These are phyloP conservation scores for Pseudogymnoascus sp. DNA, from an alignment of 2,329 filamentous ascomycete species.

Conservation along the genomic window DNA sequence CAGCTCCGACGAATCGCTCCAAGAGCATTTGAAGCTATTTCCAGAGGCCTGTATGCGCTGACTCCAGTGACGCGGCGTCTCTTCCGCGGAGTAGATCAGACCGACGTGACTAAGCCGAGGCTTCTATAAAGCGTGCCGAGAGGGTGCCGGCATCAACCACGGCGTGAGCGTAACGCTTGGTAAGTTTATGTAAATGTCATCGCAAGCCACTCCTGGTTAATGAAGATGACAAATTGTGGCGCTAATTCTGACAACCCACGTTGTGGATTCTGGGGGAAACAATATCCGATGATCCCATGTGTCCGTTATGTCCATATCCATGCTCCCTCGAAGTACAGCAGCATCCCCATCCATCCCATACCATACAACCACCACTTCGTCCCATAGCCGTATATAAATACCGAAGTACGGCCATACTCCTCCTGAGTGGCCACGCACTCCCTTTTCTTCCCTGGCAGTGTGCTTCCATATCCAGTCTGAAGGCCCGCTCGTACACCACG, in stretches of 20 bases:
- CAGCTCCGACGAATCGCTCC: not conserved
- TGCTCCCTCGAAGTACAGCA: not conserved
- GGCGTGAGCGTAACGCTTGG: not conserved
- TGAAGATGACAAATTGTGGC: constrained; percentile 6
- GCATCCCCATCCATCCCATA: not conserved
- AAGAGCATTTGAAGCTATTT: not conserved
- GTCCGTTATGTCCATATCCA: not conserved
- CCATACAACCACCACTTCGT: not conserved
- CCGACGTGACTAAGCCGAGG: not conserved
- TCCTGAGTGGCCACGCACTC: not conserved
- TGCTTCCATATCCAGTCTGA: not conserved
- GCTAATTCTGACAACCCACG: constrained; percentile 6
- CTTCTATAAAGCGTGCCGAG: not conserved
- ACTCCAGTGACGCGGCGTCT: not conserved
- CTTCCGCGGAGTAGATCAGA: not conserved
- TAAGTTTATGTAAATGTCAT: constrained; percentile 4
- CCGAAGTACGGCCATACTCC: not conserved
- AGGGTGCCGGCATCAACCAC: not conserved
- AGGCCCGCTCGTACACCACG: not conserved
- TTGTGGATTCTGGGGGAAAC: constrained; percentile 5
- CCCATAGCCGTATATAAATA: not conserved
- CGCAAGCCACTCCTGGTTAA: not conserved
- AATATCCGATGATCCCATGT: constrained; percentile 3
- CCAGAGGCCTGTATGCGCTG: not conserved
- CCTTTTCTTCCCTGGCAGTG: not conserved